Evolutionary conservation across 257 asterid species (phyloP).

Genomic region (Gentiana dahurica): DNA sequence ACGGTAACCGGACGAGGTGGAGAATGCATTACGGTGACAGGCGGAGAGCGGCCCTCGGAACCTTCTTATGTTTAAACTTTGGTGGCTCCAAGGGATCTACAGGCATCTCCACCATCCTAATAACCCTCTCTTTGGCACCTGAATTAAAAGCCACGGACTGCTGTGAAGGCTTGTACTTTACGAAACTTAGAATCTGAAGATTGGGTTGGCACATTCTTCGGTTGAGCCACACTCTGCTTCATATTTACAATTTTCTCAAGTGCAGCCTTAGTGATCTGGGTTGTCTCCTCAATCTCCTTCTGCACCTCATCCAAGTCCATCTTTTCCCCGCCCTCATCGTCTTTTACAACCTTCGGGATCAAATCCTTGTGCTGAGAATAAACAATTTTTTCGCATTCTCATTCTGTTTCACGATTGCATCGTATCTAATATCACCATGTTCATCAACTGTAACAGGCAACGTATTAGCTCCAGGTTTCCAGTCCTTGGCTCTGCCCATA

Average conservation of each 20-base stretch:
- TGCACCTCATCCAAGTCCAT: constrained; percentile 77
- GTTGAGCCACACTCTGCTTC: constrained; percentile 92
- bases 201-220: constrained; percentile 67
- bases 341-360: constrained; percentile 67
- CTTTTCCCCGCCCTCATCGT: constrained; percentile 38
- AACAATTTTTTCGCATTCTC: constrained; percentile 79
- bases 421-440: constrained; percentile 71
- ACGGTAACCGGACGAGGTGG: constrained; percentile 92
- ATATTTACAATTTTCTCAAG: constrained; percentile 88
- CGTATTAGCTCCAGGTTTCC: constrained; percentile 52
- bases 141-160: constrained; percentile 89
- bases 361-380: constrained; percentile 73
- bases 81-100: constrained; percentile 95
- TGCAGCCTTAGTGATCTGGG: constrained; percentile 76
- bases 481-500: constrained; percentile 54
- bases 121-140: constrained; percentile 89
- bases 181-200: constrained; percentile 70
- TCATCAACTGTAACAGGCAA: constrained; percentile 83
- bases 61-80: constrained; percentile 86
- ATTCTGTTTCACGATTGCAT: constrained; percentile 74
- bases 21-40: constrained; percentile 94
- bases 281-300: constrained; percentile 69
- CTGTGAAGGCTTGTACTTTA: constrained; percentile 94
- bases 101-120: constrained; percentile 91
- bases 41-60: constrained; percentile 97